Conservation (phyloP, 2,329 filamentous ascomycete genomes). For the Phyllosticta citrichinensis region DNA sequence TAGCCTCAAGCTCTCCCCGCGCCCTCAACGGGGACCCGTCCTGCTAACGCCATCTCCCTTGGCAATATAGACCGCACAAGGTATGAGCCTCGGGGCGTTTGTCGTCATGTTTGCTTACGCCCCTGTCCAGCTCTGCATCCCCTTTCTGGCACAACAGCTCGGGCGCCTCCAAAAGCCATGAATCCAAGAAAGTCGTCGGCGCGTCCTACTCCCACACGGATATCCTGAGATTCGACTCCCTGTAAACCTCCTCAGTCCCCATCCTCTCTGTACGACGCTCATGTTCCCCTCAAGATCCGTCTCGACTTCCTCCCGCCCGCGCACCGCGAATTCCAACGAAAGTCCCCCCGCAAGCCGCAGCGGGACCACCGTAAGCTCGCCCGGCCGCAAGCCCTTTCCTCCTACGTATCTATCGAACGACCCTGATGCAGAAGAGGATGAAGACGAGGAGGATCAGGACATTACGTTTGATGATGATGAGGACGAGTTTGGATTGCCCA, state of each 20-base stretch:
- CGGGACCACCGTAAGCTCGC: constrained; percentile 43
- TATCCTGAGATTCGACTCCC: constrained; percentile 74
- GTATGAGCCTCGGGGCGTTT: background rate
- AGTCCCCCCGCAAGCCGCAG: constrained; percentile 44
- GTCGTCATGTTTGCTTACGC: background rate
- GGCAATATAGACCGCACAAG: constrained; percentile 16
- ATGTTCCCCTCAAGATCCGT: constrained; percentile 1
- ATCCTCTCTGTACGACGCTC: constrained; percentile 1
- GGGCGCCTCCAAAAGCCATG: constrained; percentile 36
- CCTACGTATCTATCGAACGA: constrained; percentile 67
- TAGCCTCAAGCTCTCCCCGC: constrained; percentile 26
- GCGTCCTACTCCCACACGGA: constrained; percentile 95
- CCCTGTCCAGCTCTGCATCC: constrained; percentile 56
- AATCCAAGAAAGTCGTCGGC: constrained; percentile 66
- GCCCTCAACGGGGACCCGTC: constrained; percentile 24
- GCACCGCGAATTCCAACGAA: constrained; percentile 56
- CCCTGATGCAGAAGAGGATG: constrained; percentile 58
- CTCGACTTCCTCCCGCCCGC: constrained; percentile 48
- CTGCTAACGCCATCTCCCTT: constrained; percentile 22
- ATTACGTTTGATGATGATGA: constrained; percentile 80
- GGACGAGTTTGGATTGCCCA: constrained; percentile 91
- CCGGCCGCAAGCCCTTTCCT: constrained; percentile 52
- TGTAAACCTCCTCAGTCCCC: constrained; percentile 51
- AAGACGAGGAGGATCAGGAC: constrained; percentile 55
- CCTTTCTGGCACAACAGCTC: constrained; percentile 71